A percentile compares a stretch with the other conserved stretches of the same genome.
Evolutionary conservation across 257 asterid species (phyloP).

Genomic region (Penstemon davidsonii): DNA sequence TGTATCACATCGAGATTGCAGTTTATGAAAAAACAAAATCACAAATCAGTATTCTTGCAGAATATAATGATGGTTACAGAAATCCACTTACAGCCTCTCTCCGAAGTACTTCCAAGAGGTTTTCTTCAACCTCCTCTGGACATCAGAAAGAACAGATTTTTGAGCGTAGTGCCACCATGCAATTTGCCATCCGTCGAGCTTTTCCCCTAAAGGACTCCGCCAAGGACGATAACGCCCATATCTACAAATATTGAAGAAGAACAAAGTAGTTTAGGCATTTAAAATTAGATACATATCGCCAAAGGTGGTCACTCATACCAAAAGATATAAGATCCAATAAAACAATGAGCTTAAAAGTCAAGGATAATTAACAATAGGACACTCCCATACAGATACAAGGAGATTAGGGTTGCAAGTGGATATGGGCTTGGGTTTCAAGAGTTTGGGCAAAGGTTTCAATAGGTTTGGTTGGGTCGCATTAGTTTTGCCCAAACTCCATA

Average conservation of each 20-base stretch:
- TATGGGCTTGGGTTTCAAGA: too few species aligned
- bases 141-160: slow-evolving; percentile 80
- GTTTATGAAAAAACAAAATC: slow-evolving; percentile 13
- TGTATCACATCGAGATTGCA: slow-evolving; percentile 3
- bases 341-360: background rate
- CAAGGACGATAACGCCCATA: slow-evolving; percentile 95
- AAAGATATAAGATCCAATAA: background rate
- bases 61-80: slow-evolving; percentile 18
- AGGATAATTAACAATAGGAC: background rate
- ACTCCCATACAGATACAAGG: too few species aligned
- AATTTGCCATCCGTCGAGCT: slow-evolving; percentile 81
- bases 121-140: slow-evolving; percentile 70
- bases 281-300: background rate
- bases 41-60: slow-evolving; percentile 20
- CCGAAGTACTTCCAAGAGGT: slow-evolving; percentile 95
- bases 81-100: slow-evolving; percentile 81
- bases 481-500: too few species aligned
- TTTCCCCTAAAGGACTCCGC: slow-evolving; percentile 77
- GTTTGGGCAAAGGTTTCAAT: too few species aligned
- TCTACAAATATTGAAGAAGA: slow-evolving; percentile 42
- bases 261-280: slow-evolving; percentile 22
- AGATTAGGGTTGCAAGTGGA: too few species aligned
- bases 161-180: slow-evolving; percentile 99
- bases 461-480: too few species aligned
- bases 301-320: too few species aligned